phyloP scores from a whole-genome alignment of 495 filamentous ascomycete genomes.

The Xylaria castorea region DNA sequence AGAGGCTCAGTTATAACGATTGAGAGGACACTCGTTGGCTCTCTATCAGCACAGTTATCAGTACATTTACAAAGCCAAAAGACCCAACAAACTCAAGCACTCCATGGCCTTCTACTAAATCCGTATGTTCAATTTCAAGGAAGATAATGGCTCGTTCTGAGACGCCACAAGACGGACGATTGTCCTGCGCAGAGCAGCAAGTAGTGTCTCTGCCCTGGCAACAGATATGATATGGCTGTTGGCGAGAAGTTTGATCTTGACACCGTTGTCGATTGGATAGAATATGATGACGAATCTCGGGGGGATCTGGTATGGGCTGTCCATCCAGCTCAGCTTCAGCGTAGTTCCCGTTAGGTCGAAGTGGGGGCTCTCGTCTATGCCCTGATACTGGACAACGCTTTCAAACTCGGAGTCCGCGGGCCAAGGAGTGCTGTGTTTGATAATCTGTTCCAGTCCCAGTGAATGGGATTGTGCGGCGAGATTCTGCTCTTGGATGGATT shows the following conservation, averaged over 20 bases:
- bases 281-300: neutral
- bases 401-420: conserved; percentile 45
- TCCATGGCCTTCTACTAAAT: neutral
- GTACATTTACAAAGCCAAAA: neutral
- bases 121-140: neutral
- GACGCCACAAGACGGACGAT: neutral
- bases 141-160: neutral
- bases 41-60: neutral
- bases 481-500: conserved; percentile 64
- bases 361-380: conserved; percentile 29
- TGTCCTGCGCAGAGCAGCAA: neutral
- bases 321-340: neutral
- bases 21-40: too few relatives aligned
- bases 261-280: neutral
- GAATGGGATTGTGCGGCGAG: conserved; percentile 52
- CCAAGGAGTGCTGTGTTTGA: conserved; percentile 65
- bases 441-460: conserved; percentile 66
- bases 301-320: neutral
- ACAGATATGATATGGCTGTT: neutral
- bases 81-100: neutral
- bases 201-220: neutral
- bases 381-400: conserved; percentile 41
- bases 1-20: too few relatives aligned
- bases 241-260: neutral
- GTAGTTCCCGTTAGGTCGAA: neutral